Evolutionary conservation across 1,139 yeast species (phyloP), one percentile per base, ranked within the genome.

Genomic region (Blastobotrys aristatus): DNA sequence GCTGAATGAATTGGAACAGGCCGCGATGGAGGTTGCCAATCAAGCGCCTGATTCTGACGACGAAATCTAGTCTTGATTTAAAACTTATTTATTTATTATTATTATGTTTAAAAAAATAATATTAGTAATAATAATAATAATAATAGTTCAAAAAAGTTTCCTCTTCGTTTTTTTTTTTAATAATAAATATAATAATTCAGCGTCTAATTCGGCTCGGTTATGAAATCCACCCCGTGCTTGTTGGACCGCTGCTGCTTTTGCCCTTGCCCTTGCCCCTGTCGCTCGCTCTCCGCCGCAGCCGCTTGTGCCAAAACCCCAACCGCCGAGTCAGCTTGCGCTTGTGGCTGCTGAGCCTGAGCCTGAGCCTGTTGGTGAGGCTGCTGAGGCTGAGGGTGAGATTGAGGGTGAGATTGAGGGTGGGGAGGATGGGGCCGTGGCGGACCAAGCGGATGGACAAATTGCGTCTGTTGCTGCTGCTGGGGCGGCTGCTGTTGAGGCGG

Each of bases 1-100:
- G 20, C 40, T 66, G 35, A 54, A 47, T 4, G 65, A 60, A 41
- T 50, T 57, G 27, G 69, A 66, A 47, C 59, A 49, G 10, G 56
- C 58, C 4, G 69, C 66, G 0, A 43, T 40, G 21, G 62, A 58
- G 16, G 53, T 51, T 4, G 34, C 54, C 8, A 40, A 44, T 5
- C 53, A 50, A 36, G 47, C 46, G 7, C 40, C 35, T 10, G 46
- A 44, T 37, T 34, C 44, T 17, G 50, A 42, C 21, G 49, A 46
- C 18, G 50, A 47, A 16, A 38, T 30, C 2, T 39, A 39, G 33
- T 2, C 2, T 37, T 11, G 29, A n/a, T 4, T 16, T 8, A 13
- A 30, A 30, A 4, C 5, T 4, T 30, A n/a, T 30, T n/a, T 30
- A 30, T 30, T n/a, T n/a, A n/a, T 7, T 26, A 7, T 26, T 26